phyloP scores from a whole-genome alignment of 352 stramenopile genomes.

The Globisporangium takayamanum region DNA sequence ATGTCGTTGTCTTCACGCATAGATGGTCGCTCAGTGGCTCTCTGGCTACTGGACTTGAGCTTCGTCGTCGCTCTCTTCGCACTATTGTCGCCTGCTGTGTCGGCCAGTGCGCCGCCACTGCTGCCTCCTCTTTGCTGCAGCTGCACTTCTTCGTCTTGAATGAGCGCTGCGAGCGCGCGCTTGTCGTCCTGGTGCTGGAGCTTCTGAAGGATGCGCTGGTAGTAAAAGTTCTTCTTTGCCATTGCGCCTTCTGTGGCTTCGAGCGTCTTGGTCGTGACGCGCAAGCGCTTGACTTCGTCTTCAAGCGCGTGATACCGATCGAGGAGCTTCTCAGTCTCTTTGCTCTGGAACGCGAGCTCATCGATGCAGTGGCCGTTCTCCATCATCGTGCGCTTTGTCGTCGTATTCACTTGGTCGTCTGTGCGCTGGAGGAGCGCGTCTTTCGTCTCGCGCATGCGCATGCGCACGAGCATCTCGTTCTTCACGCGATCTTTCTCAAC shows the following conservation, averaged over 20 bases:
- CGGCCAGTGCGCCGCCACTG: neutral
- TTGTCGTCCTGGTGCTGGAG: slow-evolving; percentile 30
- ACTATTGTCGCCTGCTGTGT: neutral
- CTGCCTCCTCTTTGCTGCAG: neutral
- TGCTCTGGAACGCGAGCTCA: slow-evolving; percentile 64
- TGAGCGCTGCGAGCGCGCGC: slow-evolving; percentile 2
- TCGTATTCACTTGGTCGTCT: slow-evolving; percentile 58
- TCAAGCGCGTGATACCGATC: slow-evolving; percentile 34
- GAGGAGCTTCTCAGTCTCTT: slow-evolving; percentile 68
- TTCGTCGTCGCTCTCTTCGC: slow-evolving; percentile 8
- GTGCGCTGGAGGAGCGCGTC: slow-evolving; percentile 46
- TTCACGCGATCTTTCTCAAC: slow-evolving; percentile 62
- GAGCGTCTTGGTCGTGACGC: slow-evolving; percentile 39
- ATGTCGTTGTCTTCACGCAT: neutral
- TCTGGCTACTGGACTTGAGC: neutral
- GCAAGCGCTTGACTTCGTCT: slow-evolving; percentile 33
- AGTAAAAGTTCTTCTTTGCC: slow-evolving; percentile 65
- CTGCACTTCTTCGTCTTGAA: slow-evolving; percentile 3
- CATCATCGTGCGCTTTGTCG: slow-evolving; percentile 73
- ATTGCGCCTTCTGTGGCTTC: slow-evolving; percentile 47
- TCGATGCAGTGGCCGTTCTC: slow-evolving; percentile 77
- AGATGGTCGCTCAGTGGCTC: too few relatives aligned
- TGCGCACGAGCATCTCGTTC: slow-evolving; percentile 53
- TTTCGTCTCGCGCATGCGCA: slow-evolving; percentile 41
- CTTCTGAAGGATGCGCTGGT: slow-evolving; percentile 56